Conservation (phyloP, 1,284 basidiomycete species). For the Gymnopus androsaceus region DNA sequence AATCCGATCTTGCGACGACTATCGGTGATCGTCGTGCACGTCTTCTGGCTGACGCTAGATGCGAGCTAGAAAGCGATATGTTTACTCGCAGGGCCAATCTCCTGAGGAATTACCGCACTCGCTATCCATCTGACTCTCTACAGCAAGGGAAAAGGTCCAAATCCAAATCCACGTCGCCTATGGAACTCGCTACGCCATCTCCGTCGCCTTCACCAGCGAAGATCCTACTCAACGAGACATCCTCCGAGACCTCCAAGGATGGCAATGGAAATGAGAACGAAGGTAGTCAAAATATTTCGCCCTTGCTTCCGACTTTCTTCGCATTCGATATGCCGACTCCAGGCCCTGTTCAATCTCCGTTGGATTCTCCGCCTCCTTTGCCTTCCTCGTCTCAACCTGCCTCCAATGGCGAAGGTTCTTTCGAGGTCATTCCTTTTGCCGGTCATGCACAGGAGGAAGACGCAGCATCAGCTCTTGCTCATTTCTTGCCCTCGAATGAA, state of each 20-base stretch:
- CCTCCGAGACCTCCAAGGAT: neutral
- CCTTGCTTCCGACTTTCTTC: too few species aligned
- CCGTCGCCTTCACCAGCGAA: neutral
- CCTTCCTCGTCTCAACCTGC: neutral
- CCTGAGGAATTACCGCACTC: too few species aligned
- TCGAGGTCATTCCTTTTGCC: neutral
- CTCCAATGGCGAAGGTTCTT: neutral
- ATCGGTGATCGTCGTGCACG: neutral
- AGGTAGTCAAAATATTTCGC: too few species aligned
- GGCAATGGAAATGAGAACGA: too few species aligned
- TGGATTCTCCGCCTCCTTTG: neutral
- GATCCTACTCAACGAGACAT: neutral
- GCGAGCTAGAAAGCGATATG: too few species aligned
- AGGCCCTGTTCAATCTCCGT: too few species aligned
- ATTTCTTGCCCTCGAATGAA: neutral
- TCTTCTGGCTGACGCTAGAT: too few species aligned
- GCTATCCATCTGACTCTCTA: too few species aligned
- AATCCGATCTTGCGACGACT: neutral
- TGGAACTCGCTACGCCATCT: conserved; percentile 10
- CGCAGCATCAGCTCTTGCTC: too few species aligned
- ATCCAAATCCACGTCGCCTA: conserved; percentile 7
- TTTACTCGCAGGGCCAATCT: too few species aligned
- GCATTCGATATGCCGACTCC: too few species aligned
- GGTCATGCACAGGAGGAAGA: conserved; percentile 1
- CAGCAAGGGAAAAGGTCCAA: too few species aligned